Evolutionary conservation across 805 yeast species (phyloP).

Genomic region (Ascoidea asiatica): DNA sequence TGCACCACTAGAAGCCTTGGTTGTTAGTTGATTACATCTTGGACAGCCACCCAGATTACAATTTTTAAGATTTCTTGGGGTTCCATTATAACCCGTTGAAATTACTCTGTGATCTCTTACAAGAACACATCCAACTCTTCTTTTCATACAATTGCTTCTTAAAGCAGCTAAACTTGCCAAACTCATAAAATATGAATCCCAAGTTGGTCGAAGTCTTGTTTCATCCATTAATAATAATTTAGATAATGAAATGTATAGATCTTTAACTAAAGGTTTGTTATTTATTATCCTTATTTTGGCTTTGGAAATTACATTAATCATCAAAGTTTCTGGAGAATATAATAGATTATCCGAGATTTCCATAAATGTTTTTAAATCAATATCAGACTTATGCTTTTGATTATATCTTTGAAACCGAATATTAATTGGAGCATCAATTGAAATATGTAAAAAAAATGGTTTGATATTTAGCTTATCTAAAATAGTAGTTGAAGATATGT

Average conservation of each 20-base stretch:
- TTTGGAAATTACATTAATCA: constrained; percentile 28
- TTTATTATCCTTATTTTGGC: constrained; percentile 51
- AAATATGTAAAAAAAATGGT: constrained; percentile 74
- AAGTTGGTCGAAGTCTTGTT: constrained; percentile 68
- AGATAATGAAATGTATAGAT: constrained; percentile 25
- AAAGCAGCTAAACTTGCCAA: constrained; percentile 87
- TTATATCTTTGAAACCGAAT: constrained; percentile 22
- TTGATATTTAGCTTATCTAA: constrained; percentile 41
- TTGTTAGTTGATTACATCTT: constrained; percentile 62
- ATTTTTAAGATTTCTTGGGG: constrained; percentile 77
- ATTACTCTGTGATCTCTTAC: constrained; percentile 76
- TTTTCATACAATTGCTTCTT: constrained; percentile 91
- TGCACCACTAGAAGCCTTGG: constrained; percentile 40
- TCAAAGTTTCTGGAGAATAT: constrained; percentile 14
- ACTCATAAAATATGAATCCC: constrained; percentile 96
- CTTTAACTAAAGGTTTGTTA: constrained; percentile 22
- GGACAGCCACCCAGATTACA: constrained; percentile 95
- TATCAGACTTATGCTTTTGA: constrained; percentile 6
- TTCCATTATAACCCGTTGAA: constrained; percentile 97
- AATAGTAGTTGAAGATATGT: constrained; percentile 27
- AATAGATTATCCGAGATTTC: constrained; percentile 21
- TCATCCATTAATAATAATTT: constrained; percentile 32
- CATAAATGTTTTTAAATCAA: constrained; percentile 22
- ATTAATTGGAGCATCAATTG: constrained; percentile 59
- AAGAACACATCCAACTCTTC: constrained; percentile 93